Percentiles rank a stretch among this genome's conserved stretches.
Evolutionary conservation across 2,329 filamentous ascomycete genomes (phyloP).

Genomic region (Nothophaeocryptopus gaeumannii): DNA sequence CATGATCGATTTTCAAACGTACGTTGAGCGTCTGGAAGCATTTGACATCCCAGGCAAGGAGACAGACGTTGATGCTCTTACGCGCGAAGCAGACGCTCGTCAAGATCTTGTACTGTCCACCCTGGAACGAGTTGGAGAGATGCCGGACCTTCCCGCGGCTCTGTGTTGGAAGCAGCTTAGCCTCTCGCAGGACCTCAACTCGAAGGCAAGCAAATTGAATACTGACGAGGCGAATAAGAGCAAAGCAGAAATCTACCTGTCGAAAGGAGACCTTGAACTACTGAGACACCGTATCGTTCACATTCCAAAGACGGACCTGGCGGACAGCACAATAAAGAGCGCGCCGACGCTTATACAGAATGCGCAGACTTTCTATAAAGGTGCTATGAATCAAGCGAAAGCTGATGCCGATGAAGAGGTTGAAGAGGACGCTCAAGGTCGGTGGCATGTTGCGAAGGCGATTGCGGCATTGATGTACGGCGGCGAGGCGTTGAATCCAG

Average conservation of each 20-base stretch:
- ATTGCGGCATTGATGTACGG: conserved; percentile 41
- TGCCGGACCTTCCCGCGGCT: conserved; percentile 23
- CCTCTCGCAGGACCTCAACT: conserved; percentile 50
- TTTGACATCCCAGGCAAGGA: conserved; percentile 41
- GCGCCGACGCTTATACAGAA: conserved; percentile 52
- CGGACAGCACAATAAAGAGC: conserved; percentile 45
- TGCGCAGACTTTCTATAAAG: conserved; percentile 57
- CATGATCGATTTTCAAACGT: conserved; percentile 52
- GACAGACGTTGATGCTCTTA: conserved; percentile 56
- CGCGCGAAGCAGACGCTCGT: conserved; percentile 30
- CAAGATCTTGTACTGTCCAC: conserved; percentile 31
- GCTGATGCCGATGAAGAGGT: conserved; percentile 25
- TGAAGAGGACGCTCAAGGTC: conserved; percentile 43
- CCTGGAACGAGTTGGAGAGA: conserved; percentile 25
- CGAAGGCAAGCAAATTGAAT: conserved; percentile 50
- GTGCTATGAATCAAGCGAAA: conserved; percentile 40
- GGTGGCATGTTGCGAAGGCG: conserved; percentile 37
- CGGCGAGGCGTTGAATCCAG: conserved; percentile 36
- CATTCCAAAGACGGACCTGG: conserved; percentile 32
- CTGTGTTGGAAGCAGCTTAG: conserved; percentile 54
- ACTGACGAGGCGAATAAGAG: conserved; percentile 42
- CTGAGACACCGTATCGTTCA: conserved; percentile 51
- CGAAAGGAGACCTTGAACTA: conserved; percentile 56
- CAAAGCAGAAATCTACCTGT: conserved; percentile 51
- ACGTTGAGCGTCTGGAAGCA: conserved; percentile 43